Conservation (phyloP, 352 stramenopile species). For the Globisporangium perplexum region DNA sequence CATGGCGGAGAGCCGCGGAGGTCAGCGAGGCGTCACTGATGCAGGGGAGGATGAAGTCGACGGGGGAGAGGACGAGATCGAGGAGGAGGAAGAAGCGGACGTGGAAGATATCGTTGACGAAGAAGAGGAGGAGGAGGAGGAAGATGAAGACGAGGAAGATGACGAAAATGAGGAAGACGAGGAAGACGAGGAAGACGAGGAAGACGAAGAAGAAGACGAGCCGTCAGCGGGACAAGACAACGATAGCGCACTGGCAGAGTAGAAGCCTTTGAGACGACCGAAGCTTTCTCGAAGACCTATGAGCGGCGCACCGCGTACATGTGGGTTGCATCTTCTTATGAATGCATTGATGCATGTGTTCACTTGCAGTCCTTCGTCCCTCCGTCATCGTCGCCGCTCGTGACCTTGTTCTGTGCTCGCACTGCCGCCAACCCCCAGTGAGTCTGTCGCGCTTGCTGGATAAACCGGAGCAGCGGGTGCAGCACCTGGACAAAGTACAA, state of each 20-base stretch:
- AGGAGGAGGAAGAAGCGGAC: conserved; percentile 6
- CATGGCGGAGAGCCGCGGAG: conserved; percentile 22
- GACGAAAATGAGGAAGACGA: conserved; percentile 7
- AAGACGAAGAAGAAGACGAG: not conserved
- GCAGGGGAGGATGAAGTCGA: not conserved
- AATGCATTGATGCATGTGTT: not conserved
- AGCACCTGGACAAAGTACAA: conserved; percentile 46
- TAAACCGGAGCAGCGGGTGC: conserved; percentile 31
- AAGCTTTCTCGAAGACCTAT: not conserved
- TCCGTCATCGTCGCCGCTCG: not conserved
- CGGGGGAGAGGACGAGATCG: not conserved
- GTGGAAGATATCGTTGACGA: conserved; percentile 1
- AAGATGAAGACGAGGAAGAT: conserved; percentile 12
- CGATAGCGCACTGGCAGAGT: not conserved
- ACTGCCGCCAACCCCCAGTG: conserved; percentile 1
- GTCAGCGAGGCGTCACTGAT: not conserved
- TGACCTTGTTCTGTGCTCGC: conserved; percentile 1
- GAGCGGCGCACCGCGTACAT: not conserved
- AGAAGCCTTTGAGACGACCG: not conserved
- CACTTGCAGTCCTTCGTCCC: conserved; percentile 5
- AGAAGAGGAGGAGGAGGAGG: conserved; percentile 7
- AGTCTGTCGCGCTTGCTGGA: conserved; percentile 23
- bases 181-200: conserved; percentile 6
- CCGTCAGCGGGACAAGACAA: not conserved
- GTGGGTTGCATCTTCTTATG: not conserved